Evolutionary conservation across 2,329 filamentous ascomycete species (phyloP), one percentile per base, ranked within the genome.

Genomic region (Tothia fuscella): DNA sequence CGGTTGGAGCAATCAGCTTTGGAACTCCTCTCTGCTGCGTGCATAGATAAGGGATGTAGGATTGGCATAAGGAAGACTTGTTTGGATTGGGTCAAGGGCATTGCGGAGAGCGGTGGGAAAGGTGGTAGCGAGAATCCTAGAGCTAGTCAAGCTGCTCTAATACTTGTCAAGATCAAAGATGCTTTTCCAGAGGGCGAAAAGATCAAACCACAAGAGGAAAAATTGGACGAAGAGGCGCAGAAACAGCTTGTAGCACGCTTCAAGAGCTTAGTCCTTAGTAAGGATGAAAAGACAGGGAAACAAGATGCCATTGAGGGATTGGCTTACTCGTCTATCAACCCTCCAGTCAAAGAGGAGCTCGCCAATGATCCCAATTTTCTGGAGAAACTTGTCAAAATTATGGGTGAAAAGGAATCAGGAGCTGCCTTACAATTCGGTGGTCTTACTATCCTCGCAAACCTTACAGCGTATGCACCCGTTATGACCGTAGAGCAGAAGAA

Each of bases 401-500:
- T 89, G 40, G 59, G 65, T 19, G 65, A 72, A 12, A 69, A 50
- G 13, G 43, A 48, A 9, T 50, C 47, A 26, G 43, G 37, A 5
- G 38, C 38, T 5, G 42, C 49, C 19, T 50, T 51, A 29, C 22
- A 29, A 17, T 40, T 40, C 31, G 38, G 38, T 12, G 38, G 38
- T 5, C 26, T 40, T 16, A 40, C 38, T 10, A 82, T 95, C 42
- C 73, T 96, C 49, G 69, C 77, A 42, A 95, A 96, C 55, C 66
- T 98, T 39, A 93, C 86, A 12, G 71, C 74, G 22, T 96, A 93
- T 56, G 72, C 76, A 30, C 87, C 87, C 5, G 67, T 68, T 6
- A 68, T 88, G 30, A 80, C 85, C 0, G 89, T 95, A 48, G 91
- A 98, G 60, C 82, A 95, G 53, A 91, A 89, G 64, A 86, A 84